Conservation (phyloP, 192 early-diverging fungal genomes). For the Coemansia sp. region DNA sequence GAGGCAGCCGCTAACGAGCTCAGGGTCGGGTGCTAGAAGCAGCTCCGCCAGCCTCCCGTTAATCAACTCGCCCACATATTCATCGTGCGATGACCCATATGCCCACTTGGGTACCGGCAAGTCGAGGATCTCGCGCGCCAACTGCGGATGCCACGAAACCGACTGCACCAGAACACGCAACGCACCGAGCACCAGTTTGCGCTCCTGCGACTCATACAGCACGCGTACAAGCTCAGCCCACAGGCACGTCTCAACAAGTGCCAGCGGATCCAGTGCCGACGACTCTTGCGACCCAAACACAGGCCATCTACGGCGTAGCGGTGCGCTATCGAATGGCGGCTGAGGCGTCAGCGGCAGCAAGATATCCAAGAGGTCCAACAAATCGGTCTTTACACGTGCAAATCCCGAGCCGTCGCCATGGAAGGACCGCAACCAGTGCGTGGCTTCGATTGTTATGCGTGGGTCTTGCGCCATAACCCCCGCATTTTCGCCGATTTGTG, state of each 20-base stretch:
- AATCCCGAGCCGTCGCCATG: slow-evolving; percentile 6
- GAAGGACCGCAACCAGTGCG: slow-evolving; percentile 38
- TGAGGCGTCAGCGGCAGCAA: slow-evolving; percentile 33
- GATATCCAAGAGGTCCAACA: slow-evolving; percentile 43
- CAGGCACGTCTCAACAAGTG: slow-evolving; percentile 44
- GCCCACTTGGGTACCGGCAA: slow-evolving; percentile 31
- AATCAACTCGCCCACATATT: slow-evolving; percentile 36
- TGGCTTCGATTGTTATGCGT: slow-evolving; percentile 33
- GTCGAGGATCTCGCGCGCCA: slow-evolving; percentile 44
- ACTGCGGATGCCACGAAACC: slow-evolving; percentile 50
- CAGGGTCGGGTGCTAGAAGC: slow-evolving; percentile 34
- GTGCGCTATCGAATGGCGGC: slow-evolving; percentile 28
- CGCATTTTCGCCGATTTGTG: slow-evolving; percentile 48
- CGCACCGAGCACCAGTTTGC: slow-evolving; percentile 40
- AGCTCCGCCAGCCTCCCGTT: slow-evolving; percentile 36
- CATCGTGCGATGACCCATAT: not conserved
- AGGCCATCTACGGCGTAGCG: slow-evolving; percentile 23
- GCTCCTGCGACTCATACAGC: slow-evolving; percentile 31
- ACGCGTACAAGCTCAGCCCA: slow-evolving; percentile 50
- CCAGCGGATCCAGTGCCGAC: slow-evolving; percentile 27
- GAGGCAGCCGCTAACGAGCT: slow-evolving; percentile 32
- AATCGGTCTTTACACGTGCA: slow-evolving; percentile 19
- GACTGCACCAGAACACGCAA: slow-evolving; percentile 44
- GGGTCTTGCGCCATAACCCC: slow-evolving; percentile 45
- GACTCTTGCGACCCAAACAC: slow-evolving; percentile 24